Percentiles rank a stretch among this genome's conserved stretches.
phyloP scores from a whole-genome alignment of 2,329 filamentous ascomycete genomes.

The Calonectria multiphialidica region DNA sequence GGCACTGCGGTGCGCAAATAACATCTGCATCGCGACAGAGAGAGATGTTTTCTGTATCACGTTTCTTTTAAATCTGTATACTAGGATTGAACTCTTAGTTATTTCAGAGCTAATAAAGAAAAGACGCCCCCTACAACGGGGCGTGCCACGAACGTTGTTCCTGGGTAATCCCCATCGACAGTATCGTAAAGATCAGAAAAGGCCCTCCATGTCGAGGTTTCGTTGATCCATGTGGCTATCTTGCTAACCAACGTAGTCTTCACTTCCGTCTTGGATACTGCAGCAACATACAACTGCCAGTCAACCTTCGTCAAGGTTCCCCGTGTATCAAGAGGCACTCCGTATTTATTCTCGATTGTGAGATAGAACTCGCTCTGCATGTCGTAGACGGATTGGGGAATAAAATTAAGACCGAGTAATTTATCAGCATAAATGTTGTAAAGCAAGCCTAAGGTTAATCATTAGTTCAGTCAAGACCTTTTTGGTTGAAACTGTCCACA shows the following conservation, averaged over 20 bases:
- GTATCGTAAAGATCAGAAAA: constrained; percentile 85
- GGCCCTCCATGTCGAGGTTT: constrained; percentile 76
- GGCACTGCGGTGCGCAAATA: background rate
- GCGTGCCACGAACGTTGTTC: constrained; percentile 78
- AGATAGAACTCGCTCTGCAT: constrained; percentile 84
- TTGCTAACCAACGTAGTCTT: constrained; percentile 75
- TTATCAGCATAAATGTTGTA: constrained; percentile 89
- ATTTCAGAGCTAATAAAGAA: constrained; percentile 61
- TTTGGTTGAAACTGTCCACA: no score
- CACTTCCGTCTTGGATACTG: constrained; percentile 73
- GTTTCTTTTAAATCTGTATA: no score
- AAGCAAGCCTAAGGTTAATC: constrained; percentile 52
- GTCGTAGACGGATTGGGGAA: constrained; percentile 80
- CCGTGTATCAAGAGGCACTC: constrained; percentile 84
- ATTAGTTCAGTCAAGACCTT: background rate
- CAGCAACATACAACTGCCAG: constrained; percentile 89
- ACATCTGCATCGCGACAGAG: background rate
- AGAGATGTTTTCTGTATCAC: no score
- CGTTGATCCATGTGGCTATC: constrained; percentile 80
- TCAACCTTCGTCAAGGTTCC: constrained; percentile 88
- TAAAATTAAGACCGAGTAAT: constrained; percentile 81
- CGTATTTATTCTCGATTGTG: constrained; percentile 78
- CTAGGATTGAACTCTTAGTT: background rate
- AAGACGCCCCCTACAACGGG: constrained; percentile 87
- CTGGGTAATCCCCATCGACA: constrained; percentile 72